A percentile compares a stretch with the other conserved stretches of the same genome.
These are phyloP conservation scores for Schizonepeta tenuifolia DNA, from an alignment of 257 asterid genomes.

Conservation along the genomic window DNA sequence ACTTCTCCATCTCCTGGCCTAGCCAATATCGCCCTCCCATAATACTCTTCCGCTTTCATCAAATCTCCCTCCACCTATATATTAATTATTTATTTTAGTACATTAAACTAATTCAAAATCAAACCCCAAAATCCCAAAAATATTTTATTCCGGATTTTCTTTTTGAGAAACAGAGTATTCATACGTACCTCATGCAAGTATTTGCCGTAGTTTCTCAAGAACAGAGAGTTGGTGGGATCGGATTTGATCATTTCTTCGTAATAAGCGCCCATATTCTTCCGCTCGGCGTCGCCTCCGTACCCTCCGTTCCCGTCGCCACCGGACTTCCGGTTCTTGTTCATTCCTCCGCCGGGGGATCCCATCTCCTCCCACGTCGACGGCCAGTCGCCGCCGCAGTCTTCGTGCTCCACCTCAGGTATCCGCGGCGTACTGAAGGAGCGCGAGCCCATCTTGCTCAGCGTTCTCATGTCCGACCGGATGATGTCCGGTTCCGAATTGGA, in stretches of 20 bases:
- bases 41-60: conserved; percentile 69
- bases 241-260: conserved; percentile 56
- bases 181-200: conserved; percentile 72
- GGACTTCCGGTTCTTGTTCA: conserved; percentile 44
- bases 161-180: too few species aligned
- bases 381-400: conserved; percentile 26
- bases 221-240: conserved; percentile 58
- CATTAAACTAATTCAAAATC: background rate
- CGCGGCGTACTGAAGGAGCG: conserved; percentile 32
- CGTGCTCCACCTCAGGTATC: conserved; percentile 46
- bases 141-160: too few species aligned
- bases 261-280: conserved; percentile 45
- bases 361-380: conserved; percentile 34
- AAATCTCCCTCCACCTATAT: conserved; percentile 65
- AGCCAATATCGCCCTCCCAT: conserved; percentile 74
- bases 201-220: conserved; percentile 70
- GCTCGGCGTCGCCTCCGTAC: conserved; percentile 33
- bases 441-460: conserved; percentile 43
- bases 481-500: conserved; percentile 48
- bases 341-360: conserved; percentile 56
- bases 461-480: conserved; percentile 31
- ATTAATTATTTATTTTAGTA: background rate
- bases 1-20: conserved; percentile 76
- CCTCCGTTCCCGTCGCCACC: conserved; percentile 47
- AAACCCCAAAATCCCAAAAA: too few species aligned